Conservation (phyloP, 2,329 filamentous ascomycete species). For the Monilinia laxa region DNA sequence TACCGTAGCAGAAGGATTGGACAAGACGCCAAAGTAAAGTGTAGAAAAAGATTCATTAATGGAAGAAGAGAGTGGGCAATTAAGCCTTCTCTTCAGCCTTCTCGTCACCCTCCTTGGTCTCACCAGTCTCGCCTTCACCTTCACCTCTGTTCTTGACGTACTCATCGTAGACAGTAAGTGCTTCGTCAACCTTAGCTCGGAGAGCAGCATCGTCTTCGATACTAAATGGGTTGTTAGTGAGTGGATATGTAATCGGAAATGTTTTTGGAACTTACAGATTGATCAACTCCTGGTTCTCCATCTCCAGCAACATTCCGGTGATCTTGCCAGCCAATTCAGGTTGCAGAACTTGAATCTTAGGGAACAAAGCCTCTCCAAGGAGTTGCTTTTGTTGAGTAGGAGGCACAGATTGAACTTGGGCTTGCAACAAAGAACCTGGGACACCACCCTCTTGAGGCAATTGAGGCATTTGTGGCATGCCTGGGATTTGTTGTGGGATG, state of each 20-base stretch:
- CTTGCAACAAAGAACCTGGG: conserved; percentile 49
- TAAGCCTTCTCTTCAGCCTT: conserved; percentile 55
- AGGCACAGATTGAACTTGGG: conserved; percentile 54
- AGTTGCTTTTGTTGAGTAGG: conserved; percentile 95
- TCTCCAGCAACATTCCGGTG: conserved; percentile 98
- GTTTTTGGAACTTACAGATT: conserved; percentile 73
- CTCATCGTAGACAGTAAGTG: conserved; percentile 95
- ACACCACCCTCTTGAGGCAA: conserved; percentile 37
- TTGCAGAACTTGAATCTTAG: conserved; percentile 95
- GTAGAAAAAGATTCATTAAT: conserved; percentile 30
- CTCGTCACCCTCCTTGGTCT: conserved; percentile 49
- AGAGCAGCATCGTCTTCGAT: conserved; percentile 88
- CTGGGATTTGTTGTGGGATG: conserved; percentile 39
- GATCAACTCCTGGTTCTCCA: conserved; percentile 94
- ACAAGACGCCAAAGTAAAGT: conserved; percentile 36
- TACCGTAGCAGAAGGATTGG: conserved; percentile 36
- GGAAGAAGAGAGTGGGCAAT: conserved; percentile 39
- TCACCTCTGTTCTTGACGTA: conserved; percentile 73
- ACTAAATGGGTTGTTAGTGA: conserved; percentile 50
- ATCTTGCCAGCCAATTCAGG: conserved; percentile 98
- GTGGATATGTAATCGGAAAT: not conserved
- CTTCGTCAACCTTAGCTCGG: conserved; percentile 94
- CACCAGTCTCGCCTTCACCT: conserved; percentile 41
- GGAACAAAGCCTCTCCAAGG: conserved; percentile 95
- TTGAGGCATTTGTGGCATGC: conserved; percentile 34